Base-by-base conservation (phyloP, 768 basidiomycete genomes). In the Hortiboletus campestris region DNA sequence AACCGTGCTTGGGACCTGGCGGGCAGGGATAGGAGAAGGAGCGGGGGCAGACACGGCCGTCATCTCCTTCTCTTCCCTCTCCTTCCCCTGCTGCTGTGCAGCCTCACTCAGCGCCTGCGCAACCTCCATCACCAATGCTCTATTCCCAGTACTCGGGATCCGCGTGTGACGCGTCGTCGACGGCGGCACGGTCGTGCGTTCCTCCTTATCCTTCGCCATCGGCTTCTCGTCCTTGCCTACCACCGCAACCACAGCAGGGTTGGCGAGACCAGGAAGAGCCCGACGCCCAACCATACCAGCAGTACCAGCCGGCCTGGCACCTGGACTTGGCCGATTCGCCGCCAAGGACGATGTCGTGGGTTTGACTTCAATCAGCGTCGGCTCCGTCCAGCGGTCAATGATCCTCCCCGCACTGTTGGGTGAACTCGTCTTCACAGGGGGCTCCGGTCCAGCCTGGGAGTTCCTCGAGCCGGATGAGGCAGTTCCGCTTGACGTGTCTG, bases 121-220 rank as follows among this genome's bases (percentile, higher is more conserved):
- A 12, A 91, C 82, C 40, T 91, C 88, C 89, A 91, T 91, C 22
- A 84, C 88, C 14, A 84, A 82, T 19, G 86, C 82, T 56, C 90
- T 75, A 49, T 80, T 83, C 16, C 87, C 86, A 6, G 86, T 81
- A 63, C 82, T 88, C 6, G 87, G 82, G 49, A 85, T 85, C 20
- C 87, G 83, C 43, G 72, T 55, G 62, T 80, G 81, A 49, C 76
- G 78, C 4, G 71, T 64, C 6, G 80, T 76, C 1, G 78, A 70
- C 4, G 64, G 58, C 2, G 71, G 58, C 20, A 67, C 42, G 3
- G 17, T 2, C 8, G 55, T 17, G 16, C 55, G 58, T 20, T 61
- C 64, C 25, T 49, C 49, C 38, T 57, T 68, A 4, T 74, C 72
- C 50, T 44, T 58, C 8, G 34, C 29, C 10, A 16, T 44, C 28